phyloP scores from a whole-genome alignment of 768 basidiomycete species.

The Tylopilus felleus region DNA sequence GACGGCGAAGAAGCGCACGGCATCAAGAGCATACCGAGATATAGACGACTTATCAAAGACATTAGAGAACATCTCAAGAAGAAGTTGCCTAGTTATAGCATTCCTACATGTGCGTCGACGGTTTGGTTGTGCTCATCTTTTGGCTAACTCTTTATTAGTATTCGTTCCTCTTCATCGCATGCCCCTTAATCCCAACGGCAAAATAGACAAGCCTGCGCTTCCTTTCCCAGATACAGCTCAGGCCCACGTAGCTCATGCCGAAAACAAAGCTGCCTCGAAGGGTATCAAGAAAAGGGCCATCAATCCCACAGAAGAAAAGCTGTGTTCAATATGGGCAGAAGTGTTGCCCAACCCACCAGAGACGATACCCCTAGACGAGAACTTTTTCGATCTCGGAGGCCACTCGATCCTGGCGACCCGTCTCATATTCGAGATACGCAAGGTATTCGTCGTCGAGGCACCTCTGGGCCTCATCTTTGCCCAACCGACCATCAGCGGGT shows the following conservation, averaged over 20 bases:
- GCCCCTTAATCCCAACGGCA: constrained; percentile 98
- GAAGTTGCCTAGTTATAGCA: constrained; percentile 92
- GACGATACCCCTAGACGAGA: constrained; percentile 83
- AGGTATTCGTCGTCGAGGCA: constrained; percentile 84
- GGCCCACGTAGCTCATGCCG: constrained; percentile 38
- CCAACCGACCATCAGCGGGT: constrained; percentile 76
- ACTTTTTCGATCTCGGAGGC: constrained; percentile 97
- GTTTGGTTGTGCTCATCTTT: neutral
- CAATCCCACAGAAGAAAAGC: constrained; percentile 71
- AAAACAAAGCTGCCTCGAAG: constrained; percentile 33
- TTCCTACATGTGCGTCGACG: constrained; percentile 72
- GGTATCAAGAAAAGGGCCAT: constrained; percentile 37
- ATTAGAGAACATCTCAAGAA: constrained; percentile 95
- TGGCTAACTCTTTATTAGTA: constrained; percentile 44
- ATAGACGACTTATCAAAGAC: constrained; percentile 86
- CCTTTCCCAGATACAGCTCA: constrained; percentile 98
- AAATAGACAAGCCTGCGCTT: constrained; percentile 96
- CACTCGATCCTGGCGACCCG: constrained; percentile 98
- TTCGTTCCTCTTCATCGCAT: constrained; percentile 93
- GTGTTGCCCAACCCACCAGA: constrained; percentile 78
- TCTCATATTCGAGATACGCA: constrained; percentile 94
- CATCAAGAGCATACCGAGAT: constrained; percentile 75
- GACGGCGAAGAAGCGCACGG: constrained; percentile 50
- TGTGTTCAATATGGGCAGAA: constrained; percentile 80
- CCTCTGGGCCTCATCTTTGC: constrained; percentile 92